Conservation (phyloP, 495 filamentous ascomycete species). For the Viridothelium virens region DNA sequence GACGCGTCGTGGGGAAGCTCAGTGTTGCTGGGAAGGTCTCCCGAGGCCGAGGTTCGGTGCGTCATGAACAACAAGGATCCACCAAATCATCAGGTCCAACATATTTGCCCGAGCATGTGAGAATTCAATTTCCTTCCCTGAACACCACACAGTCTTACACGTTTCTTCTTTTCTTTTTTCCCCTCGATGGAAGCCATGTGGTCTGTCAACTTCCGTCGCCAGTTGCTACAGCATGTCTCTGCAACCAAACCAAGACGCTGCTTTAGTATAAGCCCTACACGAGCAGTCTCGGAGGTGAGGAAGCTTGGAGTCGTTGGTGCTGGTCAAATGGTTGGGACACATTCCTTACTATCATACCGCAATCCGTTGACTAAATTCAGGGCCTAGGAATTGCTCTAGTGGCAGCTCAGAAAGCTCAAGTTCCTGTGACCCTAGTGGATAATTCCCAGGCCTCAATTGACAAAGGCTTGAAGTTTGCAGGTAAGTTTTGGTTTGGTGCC, state of each 20-base stretch:
- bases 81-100: neutral
- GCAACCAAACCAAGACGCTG: neutral
- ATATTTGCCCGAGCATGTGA: neutral
- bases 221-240: neutral
- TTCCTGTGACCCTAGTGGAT: constrained; percentile 85
- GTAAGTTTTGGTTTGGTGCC: constrained; percentile 35
- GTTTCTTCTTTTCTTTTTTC: neutral
- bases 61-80: neutral
- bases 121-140: neutral
- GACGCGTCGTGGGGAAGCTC: constrained; percentile 6
- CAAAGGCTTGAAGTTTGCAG: constrained; percentile 85
- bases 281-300: constrained; percentile 66
- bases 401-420: constrained; percentile 72
- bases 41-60: constrained; percentile 4
- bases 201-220: neutral
- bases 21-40: neutral
- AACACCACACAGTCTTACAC: neutral
- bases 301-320: constrained; percentile 88
- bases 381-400: constrained; percentile 95
- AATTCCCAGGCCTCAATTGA: constrained; percentile 77
- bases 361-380: constrained; percentile 43
- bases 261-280: neutral
- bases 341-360: neutral
- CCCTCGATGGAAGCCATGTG: neutral
- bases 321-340: constrained; percentile 75